Base-by-base conservation (phyloP, 257 asterid species). In the Ligustrum vulgare region DNA sequence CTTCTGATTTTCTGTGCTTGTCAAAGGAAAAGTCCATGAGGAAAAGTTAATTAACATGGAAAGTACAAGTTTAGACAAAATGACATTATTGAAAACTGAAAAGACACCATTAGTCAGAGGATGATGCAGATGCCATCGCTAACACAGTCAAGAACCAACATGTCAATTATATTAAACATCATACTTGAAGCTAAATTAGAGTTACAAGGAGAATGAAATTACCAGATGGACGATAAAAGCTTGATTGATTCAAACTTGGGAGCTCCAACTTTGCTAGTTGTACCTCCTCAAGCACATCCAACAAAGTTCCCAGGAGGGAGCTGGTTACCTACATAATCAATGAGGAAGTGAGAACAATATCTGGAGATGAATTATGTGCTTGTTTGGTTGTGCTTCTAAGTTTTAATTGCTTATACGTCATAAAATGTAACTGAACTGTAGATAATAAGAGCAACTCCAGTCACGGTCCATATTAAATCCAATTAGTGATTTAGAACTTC, bases 271-370 rank as follows among this genome's bases (percentile, higher is more conserved):
- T 85, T 71, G 96, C 96, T 72, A 77, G 69, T 72, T 89, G 94
- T 67, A 90, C 88, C 91, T 94, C 98, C 81, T 81, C 91, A 39
- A 88, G 67, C 75, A 94, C 94, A 83, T 90, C 97, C 63, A 94
- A 82, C 88, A 88, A 78, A 77, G 86, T 83, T 68, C 97, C 97
- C n/a, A 94, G 80, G 77, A 90, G 86, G 75, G 91, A 87, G 76
- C 87, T 84, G 35, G 90, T 87, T 68, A 80, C 90, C 98, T 94
- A 91, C 75, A 71, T 67, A 77, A 78, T 45, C 67, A 77, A 76
- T 58, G 72, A 47, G 65, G 10, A 39, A 39, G 49, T 10, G 49
- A 67, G 75, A 70, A 82, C 66, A 74, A 39, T 58, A 62, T 49
- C 56, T 64, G 49, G 25, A 64, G 51, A 45, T 43, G 64, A 56